phyloP scores from a whole-genome alignment of 2,329 filamentous ascomycete genomes.

The Botryotinia convoluta region DNA sequence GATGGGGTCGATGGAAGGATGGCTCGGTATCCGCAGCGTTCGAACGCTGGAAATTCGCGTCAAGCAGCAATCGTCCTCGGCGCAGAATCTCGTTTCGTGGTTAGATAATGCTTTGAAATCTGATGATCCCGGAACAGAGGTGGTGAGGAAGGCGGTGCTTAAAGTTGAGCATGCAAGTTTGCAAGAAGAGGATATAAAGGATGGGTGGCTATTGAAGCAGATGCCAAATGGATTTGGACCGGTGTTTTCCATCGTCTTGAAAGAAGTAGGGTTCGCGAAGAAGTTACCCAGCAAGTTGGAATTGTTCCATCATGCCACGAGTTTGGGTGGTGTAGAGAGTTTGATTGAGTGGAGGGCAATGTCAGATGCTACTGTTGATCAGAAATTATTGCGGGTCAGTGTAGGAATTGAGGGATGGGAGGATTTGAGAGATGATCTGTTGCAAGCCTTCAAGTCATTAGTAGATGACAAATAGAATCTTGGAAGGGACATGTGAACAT shows the following conservation, averaged over 20 bases:
- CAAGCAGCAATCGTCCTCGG: constrained; percentile 69
- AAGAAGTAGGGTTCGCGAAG: constrained; percentile 58
- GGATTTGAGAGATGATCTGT: constrained; percentile 75
- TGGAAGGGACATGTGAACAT: background rate
- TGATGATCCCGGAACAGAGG: constrained; percentile 27
- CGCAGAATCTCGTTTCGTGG: constrained; percentile 69
- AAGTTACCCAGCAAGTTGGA: constrained; percentile 72
- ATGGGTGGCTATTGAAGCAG: constrained; percentile 74
- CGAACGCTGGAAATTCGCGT: constrained; percentile 85
- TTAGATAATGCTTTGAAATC: constrained; percentile 45
- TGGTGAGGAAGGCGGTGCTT: constrained; percentile 54
- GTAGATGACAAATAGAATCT: constrained; percentile 11
- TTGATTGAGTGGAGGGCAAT: constrained; percentile 95
- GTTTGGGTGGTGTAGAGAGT: constrained; percentile 89
- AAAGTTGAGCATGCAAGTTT: constrained; percentile 75
- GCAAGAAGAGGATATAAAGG: constrained; percentile 60
- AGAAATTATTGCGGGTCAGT: constrained; percentile 73
- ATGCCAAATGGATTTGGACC: constrained; percentile 91
- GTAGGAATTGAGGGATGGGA: constrained; percentile 84
- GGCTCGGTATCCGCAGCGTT: constrained; percentile 84
- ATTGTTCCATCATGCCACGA: constrained; percentile 93
- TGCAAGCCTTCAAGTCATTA: constrained; percentile 56
- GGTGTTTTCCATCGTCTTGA: constrained; percentile 75
- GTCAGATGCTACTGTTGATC: constrained; percentile 73
- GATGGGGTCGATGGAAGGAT: constrained; percentile 86